Percentiles rank a stretch among this genome's conserved stretches.
phyloP scores from a whole-genome alignment of 495 filamentous ascomycete genomes.

The Daldinia bambusicola region DNA sequence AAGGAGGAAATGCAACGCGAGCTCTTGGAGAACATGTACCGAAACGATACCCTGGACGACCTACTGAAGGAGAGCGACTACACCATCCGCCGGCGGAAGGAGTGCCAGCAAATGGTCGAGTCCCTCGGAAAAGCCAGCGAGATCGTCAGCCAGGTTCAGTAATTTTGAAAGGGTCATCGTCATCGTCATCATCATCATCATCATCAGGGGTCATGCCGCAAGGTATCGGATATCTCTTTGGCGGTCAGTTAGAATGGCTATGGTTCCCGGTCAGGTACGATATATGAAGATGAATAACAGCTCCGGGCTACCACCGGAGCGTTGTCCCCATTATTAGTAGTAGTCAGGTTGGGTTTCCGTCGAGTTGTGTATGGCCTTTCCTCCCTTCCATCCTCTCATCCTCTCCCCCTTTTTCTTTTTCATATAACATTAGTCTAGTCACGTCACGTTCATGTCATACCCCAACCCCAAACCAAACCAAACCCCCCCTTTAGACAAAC shows the following conservation, averaged over 20 bases:
- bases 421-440: slow-evolving; percentile 12
- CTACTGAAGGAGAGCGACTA: slow-evolving; percentile 98
- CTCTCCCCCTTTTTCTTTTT: slow-evolving; percentile 25
- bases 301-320: slow-evolving; percentile 15
- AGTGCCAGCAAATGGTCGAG: slow-evolving; percentile 99
- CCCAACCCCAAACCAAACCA: slow-evolving; percentile 26
- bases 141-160: slow-evolving; percentile 98
- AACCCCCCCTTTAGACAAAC: slow-evolving; percentile 35
- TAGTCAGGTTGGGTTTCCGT: slow-evolving; percentile 19
- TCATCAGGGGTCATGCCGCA: background rate
- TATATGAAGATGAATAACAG: background rate
- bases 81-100: slow-evolving; percentile 92
- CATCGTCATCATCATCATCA: too few relatives aligned
- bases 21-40: slow-evolving; percentile 98
- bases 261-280: background rate
- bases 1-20: slow-evolving; percentile 99
- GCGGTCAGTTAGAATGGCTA: slow-evolving; percentile 20
- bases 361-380: slow-evolving; percentile 29
- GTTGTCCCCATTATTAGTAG: slow-evolving; percentile 19
- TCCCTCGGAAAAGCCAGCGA: slow-evolving; percentile 86
- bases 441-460: slow-evolving; percentile 41
- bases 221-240: slow-evolving; percentile 4
- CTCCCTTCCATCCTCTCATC: background rate
- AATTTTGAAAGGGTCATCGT: slow-evolving; percentile 34
- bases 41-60: slow-evolving; percentile 86